Percentiles rank a stretch among this genome's conserved stretches.
Conservation (phyloP, 2,329 filamentous ascomycete species). For the Ophiocordyceps robertsii region DNA sequence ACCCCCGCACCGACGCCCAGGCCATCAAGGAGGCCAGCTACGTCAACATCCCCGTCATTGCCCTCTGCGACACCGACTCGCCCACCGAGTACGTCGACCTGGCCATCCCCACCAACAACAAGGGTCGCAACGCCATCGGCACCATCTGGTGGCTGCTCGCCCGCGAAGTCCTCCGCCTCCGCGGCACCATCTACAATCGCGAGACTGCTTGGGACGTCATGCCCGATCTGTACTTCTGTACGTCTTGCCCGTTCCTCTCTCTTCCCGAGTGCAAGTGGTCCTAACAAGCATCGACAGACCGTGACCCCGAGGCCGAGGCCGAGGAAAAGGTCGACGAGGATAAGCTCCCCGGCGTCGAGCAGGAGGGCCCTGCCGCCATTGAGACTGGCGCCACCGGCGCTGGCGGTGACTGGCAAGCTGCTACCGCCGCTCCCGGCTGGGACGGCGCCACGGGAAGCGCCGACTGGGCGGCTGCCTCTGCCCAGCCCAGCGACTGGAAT, state of each 20-base stretch:
- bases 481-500: slow-evolving; percentile 57
- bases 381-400: slow-evolving; percentile 61
- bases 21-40: slow-evolving; percentile 99
- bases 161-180: slow-evolving; percentile 98
- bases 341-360: slow-evolving; percentile 76
- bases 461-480: slow-evolving; percentile 51
- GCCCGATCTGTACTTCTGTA: slow-evolving; percentile 99
- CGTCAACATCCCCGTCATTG: slow-evolving; percentile 99
- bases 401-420: slow-evolving; percentile 66
- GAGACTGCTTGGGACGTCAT: slow-evolving; percentile 99
- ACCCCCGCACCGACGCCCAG: slow-evolving; percentile 98
- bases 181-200: slow-evolving; percentile 89
- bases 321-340: slow-evolving; percentile 95
- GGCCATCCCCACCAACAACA: slow-evolving; percentile 99
- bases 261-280: neutral
- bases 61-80: slow-evolving; percentile 97
- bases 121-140: slow-evolving; percentile 98
- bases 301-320: slow-evolving; percentile 98
- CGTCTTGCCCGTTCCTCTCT: slow-evolving; percentile 15
- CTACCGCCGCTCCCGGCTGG: slow-evolving; percentile 48
- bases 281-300: slow-evolving; percentile 42
- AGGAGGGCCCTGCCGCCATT: slow-evolving; percentile 66
- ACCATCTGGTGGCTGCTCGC: slow-evolving; percentile 99
- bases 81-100: slow-evolving; percentile 99
- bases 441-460: slow-evolving; percentile 42